Evolutionary conservation across 192 early-diverging fungal genomes (phyloP).

Genomic region (Backusella luteola): DNA sequence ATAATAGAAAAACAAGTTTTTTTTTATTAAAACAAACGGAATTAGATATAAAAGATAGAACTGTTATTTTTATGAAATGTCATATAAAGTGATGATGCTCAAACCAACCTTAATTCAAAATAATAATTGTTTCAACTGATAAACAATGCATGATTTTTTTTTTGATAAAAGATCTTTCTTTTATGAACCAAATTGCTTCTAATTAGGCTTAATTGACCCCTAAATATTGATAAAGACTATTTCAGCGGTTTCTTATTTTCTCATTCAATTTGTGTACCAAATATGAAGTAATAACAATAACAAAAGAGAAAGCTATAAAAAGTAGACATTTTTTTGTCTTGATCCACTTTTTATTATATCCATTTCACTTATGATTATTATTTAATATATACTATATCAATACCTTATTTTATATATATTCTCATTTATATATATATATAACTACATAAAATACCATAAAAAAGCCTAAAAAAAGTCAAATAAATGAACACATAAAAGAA

Average conservation of each 20-base stretch:
- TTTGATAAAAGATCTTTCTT: background rate
- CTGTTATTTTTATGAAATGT: background rate
- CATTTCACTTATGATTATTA: background rate
- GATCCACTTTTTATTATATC: background rate
- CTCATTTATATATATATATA: background rate
- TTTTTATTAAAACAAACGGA: background rate
- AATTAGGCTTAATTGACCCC: background rate
- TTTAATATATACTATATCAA: background rate
- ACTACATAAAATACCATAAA: background rate
- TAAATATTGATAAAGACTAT: too few species aligned
- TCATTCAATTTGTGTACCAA: background rate
- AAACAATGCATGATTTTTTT: background rate
- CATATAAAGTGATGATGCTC: background rate
- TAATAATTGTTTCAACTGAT: background rate
- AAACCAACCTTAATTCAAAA: background rate
- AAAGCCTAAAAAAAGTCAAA: background rate
- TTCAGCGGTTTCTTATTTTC: background rate
- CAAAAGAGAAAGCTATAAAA: background rate
- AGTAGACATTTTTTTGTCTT: background rate
- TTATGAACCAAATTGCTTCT: background rate
- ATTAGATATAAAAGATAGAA: background rate
- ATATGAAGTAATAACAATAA: background rate
- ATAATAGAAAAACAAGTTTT: too few species aligned
- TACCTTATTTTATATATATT: background rate
- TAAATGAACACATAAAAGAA: background rate